These are phyloP conservation scores for Beta corolliflora DNA, from an alignment of 179 eudicot species.

Conservation along the genomic window DNA sequence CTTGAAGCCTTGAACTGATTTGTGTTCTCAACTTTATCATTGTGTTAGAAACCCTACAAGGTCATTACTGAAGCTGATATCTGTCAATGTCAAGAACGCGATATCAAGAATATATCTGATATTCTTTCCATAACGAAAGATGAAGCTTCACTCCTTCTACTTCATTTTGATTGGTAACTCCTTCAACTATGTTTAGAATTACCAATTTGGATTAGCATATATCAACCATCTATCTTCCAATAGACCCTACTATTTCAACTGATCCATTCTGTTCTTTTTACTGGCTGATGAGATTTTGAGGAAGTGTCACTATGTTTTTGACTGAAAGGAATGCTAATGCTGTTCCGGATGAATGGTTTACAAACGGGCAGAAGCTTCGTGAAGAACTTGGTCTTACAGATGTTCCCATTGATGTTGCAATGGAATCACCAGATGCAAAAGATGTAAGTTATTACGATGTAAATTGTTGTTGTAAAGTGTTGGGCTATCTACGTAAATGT, in stretches of 20 bases:
- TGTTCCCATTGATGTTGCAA: background rate
- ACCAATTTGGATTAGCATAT: no score
- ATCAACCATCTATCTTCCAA: no score
- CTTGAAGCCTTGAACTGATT: no score
- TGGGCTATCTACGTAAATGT: no score
- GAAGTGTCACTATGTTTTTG: background rate
- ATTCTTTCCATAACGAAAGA: conserved; percentile 4
- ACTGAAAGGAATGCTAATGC: conserved; percentile 5
- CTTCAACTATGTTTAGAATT: no score
- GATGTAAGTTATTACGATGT: conserved; percentile 1
- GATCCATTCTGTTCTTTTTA: background rate
- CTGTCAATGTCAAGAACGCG: background rate
- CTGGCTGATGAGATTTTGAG: background rate
- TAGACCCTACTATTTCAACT: background rate
- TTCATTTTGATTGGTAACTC: conserved; percentile 18
- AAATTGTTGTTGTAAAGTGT: no score
- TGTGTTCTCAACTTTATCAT: background rate
- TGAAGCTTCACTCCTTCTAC: conserved; percentile 16
- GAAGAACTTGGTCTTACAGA: conserved; percentile 12
- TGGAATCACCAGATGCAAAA: conserved; percentile 2
- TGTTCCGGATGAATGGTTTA: conserved; percentile 14
- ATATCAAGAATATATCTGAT: background rate
- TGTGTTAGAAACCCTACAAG: conserved; percentile 2
- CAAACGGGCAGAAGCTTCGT: background rate
- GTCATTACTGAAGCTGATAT: conserved; percentile 9